These are phyloP conservation scores for Peziza echinospora DNA, from an alignment of 495 filamentous ascomycete species.

Conservation along the genomic window DNA sequence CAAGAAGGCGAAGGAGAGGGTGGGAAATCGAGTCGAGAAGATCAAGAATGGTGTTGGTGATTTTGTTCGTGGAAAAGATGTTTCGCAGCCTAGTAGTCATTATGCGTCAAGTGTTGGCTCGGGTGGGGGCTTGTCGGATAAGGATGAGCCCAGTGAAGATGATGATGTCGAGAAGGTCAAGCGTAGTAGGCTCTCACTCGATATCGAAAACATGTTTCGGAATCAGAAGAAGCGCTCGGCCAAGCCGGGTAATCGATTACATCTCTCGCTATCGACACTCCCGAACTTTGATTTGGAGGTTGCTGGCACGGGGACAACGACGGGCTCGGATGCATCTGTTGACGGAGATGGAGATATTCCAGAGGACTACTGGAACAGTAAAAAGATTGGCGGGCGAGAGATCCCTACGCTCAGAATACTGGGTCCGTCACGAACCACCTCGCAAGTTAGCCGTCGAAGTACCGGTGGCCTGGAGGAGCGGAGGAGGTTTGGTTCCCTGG, in stretches of 20 bases:
- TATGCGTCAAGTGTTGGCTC: not conserved
- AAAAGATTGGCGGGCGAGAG: not conserved
- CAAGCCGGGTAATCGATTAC: not conserved
- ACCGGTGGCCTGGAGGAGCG: not conserved
- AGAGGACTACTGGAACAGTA: not conserved
- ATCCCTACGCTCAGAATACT: not conserved
- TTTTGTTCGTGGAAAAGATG: not conserved
- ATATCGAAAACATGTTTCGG: not conserved
- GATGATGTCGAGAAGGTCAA: not conserved
- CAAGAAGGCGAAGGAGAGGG: conserved; percentile 2
- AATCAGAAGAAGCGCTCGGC: not conserved
- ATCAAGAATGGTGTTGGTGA: conserved; percentile 13
- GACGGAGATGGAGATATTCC: not conserved
- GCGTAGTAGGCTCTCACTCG: not conserved
- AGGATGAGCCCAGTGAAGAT: not conserved
- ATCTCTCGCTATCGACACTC: not conserved
- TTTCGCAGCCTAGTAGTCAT: not conserved
- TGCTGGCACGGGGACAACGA: not conserved
- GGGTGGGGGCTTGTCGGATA: not conserved
- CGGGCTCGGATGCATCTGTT: not conserved
- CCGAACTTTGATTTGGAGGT: not conserved
- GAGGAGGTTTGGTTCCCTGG: not conserved
- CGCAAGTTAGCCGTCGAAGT: not conserved
- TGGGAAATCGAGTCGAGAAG: conserved; percentile 11
- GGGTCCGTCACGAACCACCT: not conserved